phyloP scores from a whole-genome alignment of 2,329 filamentous ascomycete species.

The Fusarium sp. region DNA sequence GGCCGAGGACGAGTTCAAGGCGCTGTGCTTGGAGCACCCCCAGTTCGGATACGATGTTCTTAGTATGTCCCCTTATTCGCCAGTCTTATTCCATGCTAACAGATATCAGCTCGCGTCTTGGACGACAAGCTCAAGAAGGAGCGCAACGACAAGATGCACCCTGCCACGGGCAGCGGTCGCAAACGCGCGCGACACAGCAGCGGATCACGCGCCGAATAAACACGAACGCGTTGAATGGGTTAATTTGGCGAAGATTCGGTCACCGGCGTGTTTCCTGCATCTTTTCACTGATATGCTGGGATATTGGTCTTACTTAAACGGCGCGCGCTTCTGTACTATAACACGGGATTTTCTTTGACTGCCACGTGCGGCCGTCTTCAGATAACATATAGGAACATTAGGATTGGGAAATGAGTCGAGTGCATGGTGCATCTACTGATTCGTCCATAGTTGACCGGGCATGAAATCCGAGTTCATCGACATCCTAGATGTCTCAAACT shows the following conservation, averaged over 20 bases:
- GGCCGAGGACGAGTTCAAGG: constrained; percentile 87
- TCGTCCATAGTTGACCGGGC: not conserved
- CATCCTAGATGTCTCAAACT: not conserved
- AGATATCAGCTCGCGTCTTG: constrained; percentile 69
- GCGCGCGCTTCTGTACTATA: constrained; percentile 8
- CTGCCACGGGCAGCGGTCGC: constrained; percentile 64
- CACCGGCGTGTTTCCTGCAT: not conserved
- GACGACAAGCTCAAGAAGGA: constrained; percentile 78
- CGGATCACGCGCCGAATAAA: constrained; percentile 43
- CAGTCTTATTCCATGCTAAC: constrained; percentile 13
- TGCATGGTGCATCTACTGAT: not conserved
- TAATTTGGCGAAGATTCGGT: not conserved
- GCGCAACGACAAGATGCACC: constrained; percentile 72
- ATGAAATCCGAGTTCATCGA: not conserved
- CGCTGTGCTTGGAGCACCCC: constrained; percentile 89
- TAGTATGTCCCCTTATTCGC: constrained; percentile 65
- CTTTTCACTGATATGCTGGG: constrained; percentile 25
- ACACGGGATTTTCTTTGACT: constrained; percentile 5
- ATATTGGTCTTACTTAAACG: constrained; percentile 8
- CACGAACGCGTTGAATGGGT: not conserved
- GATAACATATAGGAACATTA: not conserved
- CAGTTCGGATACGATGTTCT: constrained; percentile 96
- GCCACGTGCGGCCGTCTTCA: not conserved
- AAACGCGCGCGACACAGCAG: constrained; percentile 72
- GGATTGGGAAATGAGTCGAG: not conserved